These are phyloP conservation scores for Phaeomoniella chlamydospora DNA, from an alignment of 2,329 filamentous ascomycete species.

Conservation along the genomic window DNA sequence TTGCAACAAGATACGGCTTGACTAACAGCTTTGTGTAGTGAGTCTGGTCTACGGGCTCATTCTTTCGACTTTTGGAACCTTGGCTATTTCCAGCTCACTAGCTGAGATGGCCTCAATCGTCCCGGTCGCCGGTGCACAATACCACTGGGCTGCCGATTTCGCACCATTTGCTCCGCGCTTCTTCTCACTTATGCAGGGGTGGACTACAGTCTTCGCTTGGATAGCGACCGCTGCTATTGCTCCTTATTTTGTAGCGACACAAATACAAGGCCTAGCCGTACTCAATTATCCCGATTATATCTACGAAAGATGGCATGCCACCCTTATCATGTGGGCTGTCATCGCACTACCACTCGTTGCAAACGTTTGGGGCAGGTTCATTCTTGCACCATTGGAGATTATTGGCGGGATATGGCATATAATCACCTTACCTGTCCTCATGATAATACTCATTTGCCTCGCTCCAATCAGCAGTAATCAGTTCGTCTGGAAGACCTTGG, in stretches of 20 bases:
- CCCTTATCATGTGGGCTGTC: constrained; percentile 24
- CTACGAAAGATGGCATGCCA: constrained; percentile 31
- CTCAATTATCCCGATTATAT: constrained; percentile 23
- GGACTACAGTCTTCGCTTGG: constrained; percentile 21
- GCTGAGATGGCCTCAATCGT: constrained; percentile 25
- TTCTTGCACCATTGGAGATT: constrained; percentile 15
- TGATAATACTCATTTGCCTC: constrained; percentile 19
- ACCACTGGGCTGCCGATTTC: constrained; percentile 17
- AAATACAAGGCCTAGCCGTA: constrained; percentile 20
- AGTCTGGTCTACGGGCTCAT: constrained; percentile 14
- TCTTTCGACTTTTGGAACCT: constrained; percentile 12
- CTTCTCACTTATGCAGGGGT: constrained; percentile 8
- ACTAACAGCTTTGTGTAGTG: too few species aligned
- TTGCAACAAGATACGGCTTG: too few species aligned
- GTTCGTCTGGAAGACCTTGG: constrained; percentile 28
- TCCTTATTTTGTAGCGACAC: constrained; percentile 14
- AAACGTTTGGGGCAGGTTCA: constrained; percentile 17
- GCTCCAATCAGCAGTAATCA: constrained; percentile 15
- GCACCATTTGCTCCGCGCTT: constrained; percentile 1
- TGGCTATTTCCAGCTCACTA: constrained; percentile 16
- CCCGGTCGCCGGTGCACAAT: constrained; percentile 23
- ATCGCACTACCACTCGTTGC: constrained; percentile 18
- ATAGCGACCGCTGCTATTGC: constrained; percentile 17
- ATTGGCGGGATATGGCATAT: constrained; percentile 15
- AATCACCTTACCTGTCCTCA: constrained; percentile 20